Conservation (phyloP, 2,329 filamentous ascomycete species). For the Clonostachys chloroleuca region DNA sequence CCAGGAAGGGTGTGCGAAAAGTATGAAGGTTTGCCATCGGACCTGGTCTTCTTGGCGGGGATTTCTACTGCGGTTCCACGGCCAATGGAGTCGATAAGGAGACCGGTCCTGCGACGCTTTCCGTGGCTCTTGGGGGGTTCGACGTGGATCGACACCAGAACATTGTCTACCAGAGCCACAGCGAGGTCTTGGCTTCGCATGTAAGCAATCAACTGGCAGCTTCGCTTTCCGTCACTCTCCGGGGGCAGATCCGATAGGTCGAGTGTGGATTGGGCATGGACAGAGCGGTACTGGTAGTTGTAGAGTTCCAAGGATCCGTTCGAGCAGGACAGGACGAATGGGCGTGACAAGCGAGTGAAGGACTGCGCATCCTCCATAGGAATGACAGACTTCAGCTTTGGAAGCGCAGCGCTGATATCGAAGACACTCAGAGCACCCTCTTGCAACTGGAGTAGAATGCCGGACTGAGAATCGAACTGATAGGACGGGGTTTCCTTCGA, state of each 20-base stretch:
- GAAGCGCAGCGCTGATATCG: conserved; percentile 58
- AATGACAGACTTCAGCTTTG: conserved; percentile 53
- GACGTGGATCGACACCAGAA: conserved; percentile 66
- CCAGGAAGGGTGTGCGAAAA: conserved; percentile 37
- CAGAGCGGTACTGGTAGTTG: conserved; percentile 63
- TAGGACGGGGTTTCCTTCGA: conserved; percentile 26
- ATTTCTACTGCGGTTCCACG: conserved; percentile 47
- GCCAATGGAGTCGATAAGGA: conserved; percentile 71
- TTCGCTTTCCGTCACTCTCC: conserved; percentile 24
- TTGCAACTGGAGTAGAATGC: conserved; percentile 57
- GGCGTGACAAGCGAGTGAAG: conserved; percentile 63
- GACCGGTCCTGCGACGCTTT: conserved; percentile 53
- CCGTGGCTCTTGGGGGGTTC: conserved; percentile 54
- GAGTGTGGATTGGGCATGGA: conserved; percentile 45
- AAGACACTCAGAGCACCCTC: conserved; percentile 53
- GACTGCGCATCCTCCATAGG: conserved; percentile 48
- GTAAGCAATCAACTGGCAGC: conserved; percentile 50
- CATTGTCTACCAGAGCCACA: conserved; percentile 58
- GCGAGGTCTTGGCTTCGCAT: conserved; percentile 63
- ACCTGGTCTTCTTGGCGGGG: conserved; percentile 22
- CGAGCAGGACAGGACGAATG: conserved; percentile 61
- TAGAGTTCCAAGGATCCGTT: conserved; percentile 54
- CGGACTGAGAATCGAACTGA: conserved; percentile 58
- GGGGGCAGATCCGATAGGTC: conserved; percentile 34
- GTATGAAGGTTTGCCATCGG: conserved; percentile 16